Evolutionary conservation across 805 yeast genomes (phyloP).

Genomic region (Priceomyces castillae): DNA sequence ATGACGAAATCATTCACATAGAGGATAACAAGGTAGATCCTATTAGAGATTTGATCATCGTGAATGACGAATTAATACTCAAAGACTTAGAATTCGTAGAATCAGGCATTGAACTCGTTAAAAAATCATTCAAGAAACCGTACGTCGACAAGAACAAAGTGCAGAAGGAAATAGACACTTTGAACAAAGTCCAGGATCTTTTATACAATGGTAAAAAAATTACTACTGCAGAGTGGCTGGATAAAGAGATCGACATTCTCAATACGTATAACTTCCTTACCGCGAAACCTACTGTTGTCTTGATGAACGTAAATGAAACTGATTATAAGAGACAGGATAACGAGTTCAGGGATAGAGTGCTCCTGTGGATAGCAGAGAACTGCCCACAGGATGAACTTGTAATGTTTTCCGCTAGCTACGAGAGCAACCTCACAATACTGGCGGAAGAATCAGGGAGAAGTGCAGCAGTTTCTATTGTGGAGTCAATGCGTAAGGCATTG

Average conservation of each 20-base stretch:
- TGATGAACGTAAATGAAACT: constrained; percentile 68
- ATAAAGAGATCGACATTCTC: constrained; percentile 62
- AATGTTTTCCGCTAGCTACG: constrained; percentile 48
- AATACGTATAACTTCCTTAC: constrained; percentile 74
- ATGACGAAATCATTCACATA: constrained; percentile 64
- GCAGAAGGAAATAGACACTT: constrained; percentile 26
- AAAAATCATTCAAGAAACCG: constrained; percentile 29
- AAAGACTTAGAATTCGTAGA: constrained; percentile 65
- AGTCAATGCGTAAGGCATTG: constrained; percentile 63
- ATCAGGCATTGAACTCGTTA: constrained; percentile 33
- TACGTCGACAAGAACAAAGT: constrained; percentile 21
- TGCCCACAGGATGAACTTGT: constrained; percentile 54
- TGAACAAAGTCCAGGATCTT: constrained; percentile 31
- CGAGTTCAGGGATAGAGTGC: constrained; percentile 47
- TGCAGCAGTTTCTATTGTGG: constrained; percentile 61
- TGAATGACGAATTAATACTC: constrained; percentile 59
- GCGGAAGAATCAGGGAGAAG: constrained; percentile 36
- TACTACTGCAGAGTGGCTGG: constrained; percentile 57
- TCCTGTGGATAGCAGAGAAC: constrained; percentile 63
- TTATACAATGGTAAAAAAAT: constrained; percentile 56
- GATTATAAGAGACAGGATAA: constrained; percentile 56
- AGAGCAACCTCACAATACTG: constrained; percentile 38
- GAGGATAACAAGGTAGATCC: constrained; percentile 61
- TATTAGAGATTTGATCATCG: constrained; percentile 59
- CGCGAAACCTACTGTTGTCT: constrained; percentile 82